Conservation (phyloP, 1,284 basidiomycete species). For the Marasmius tenuissimus region DNA sequence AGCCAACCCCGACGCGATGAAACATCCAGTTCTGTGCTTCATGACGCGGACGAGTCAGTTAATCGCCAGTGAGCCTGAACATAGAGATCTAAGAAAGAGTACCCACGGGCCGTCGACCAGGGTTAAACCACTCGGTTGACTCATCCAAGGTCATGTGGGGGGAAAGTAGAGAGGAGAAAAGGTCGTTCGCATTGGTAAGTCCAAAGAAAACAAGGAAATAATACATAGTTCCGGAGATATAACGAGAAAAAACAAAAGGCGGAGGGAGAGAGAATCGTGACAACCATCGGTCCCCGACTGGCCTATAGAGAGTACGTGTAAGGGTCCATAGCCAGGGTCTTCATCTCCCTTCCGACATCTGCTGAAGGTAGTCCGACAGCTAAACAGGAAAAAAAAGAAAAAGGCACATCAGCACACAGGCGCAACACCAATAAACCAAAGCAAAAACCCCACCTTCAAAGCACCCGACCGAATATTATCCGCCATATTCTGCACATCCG, state of each 20-base stretch:
- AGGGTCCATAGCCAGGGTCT: not conserved
- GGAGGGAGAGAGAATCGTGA: too few relatives aligned
- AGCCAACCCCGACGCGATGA: too few relatives aligned
- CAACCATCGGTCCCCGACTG: not conserved
- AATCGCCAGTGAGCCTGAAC: too few relatives aligned
- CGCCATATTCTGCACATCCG: conserved; percentile 87
- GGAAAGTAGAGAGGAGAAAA: too few relatives aligned
- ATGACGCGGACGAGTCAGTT: too few relatives aligned
- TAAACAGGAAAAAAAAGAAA: conserved; percentile 24
- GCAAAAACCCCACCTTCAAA: conserved; percentile 64
- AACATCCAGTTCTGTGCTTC: too few relatives aligned
- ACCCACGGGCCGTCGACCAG: too few relatives aligned
- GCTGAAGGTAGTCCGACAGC: conserved; percentile 79
- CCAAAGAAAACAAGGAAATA: not conserved
- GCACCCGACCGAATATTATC: conserved; percentile 84
- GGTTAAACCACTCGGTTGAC: too few relatives aligned
- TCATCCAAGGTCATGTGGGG: too few relatives aligned
- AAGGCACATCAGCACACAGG: conserved; percentile 8
- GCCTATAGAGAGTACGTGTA: not conserved
- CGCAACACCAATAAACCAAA: conserved; percentile 7
- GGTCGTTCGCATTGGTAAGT: not conserved
- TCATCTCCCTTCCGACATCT: conserved; percentile 63
- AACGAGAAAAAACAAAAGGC: too few relatives aligned
- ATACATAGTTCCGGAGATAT: not conserved
- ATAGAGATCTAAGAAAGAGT: too few relatives aligned